Base-by-base conservation (phyloP, 306 rosid genomes). In the Biancaea sappan region DNA sequence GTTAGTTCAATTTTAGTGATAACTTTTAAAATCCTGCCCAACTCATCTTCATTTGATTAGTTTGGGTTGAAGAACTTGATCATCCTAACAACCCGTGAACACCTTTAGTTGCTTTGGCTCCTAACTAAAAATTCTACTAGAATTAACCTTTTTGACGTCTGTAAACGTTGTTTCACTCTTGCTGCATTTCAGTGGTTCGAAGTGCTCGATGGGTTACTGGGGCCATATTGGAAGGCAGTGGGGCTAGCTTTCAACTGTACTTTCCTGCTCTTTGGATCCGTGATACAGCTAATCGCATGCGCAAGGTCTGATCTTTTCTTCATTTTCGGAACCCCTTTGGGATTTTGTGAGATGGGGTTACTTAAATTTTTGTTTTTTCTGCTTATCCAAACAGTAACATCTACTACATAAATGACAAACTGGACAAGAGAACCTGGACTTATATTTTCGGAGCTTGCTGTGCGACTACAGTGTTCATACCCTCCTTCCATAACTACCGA, bases 381-480 rank as follows among this genome's bases (percentile, higher is more conserved):
- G 58, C 76, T 43, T n/a, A 71, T 14, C 37, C 19, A 61, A 76
- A 48, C 97, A 94, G 99, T 79, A 94, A 94, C 77, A 94, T 94
- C 12, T 94, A 94, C 82, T 94, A 94, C 82, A 82, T 94, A 66
- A 90, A 94, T 53, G 99, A 94, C 82, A 77, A 87, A 11, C 69
- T 94, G 90, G 99, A 94, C 81, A 94, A 94, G 77, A 80, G 98
- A 56, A 94, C 98, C 10, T 94, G 98, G 98, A 94, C 98, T 0
- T 94, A 94, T 46, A 94, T 94, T 16, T 94, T 94, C 66, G 98
- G 98, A 69, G 98, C 98, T 72, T 94, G 98, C 73, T 94, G 98
- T 83, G 98, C 98, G 54, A 94, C 98, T 12, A 85, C 97, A 8
- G 98, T 94, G 65, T 94, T 94, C 92, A 87, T 94, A 16, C 98